Conservation (phyloP, 1,139 yeast genomes). For the Blastobotrys petasosporus region DNA sequence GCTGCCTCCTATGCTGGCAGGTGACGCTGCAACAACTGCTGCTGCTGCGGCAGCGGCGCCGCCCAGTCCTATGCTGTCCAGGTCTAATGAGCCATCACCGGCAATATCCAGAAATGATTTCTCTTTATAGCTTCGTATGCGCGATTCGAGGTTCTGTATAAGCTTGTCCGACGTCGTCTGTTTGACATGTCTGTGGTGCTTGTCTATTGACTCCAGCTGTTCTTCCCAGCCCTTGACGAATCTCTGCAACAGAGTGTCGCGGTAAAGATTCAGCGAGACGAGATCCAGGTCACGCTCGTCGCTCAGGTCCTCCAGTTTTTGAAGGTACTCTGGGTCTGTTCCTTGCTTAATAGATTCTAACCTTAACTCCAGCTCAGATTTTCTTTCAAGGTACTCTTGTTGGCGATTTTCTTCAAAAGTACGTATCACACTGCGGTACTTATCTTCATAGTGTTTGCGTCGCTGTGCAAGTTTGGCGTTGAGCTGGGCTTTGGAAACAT, state of each 20-base stretch:
- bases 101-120: constrained; percentile 78
- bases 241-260: constrained; percentile 73
- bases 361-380: neutral
- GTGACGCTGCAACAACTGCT: too few relatives aligned
- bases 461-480: too few relatives aligned
- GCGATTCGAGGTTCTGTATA: constrained; percentile 67
- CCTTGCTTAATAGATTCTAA: constrained; percentile 35
- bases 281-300: constrained; percentile 78
- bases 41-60: neutral
- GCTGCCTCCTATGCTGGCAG: neutral
- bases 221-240: constrained; percentile 70
- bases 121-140: constrained; percentile 80
- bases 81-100: constrained; percentile 37
- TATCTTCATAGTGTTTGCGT: neutral
- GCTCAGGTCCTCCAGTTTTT: constrained; percentile 56
- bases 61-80: constrained; percentile 1
- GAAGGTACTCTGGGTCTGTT: constrained; percentile 55
- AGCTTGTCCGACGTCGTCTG: constrained; percentile 73
- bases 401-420: neutral
- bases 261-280: constrained; percentile 71
- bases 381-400: neutral
- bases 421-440: neutral
- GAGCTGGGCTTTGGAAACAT: too few relatives aligned
- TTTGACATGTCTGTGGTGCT: constrained; percentile 71
- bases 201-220: constrained; percentile 66